Base-by-base conservation (phyloP, 176 grass and related monocot species). In the Bonia amplexicaulis region DNA sequence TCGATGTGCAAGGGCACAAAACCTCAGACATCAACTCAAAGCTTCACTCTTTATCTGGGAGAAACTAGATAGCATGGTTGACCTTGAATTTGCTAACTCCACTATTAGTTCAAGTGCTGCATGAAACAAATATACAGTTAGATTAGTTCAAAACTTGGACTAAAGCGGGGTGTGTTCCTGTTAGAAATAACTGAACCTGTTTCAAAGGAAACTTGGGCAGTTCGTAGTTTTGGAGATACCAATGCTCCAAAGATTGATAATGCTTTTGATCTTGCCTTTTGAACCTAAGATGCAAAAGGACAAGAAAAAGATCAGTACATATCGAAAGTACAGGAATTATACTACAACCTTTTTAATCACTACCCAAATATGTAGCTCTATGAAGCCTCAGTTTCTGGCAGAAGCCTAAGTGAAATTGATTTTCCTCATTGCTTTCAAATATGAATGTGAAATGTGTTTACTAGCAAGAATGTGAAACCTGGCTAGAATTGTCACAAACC, bases 191-290 rank as follows among this genome's bases (percentile, higher is more conserved):
- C 5, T 45, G 23, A 84, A 95, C 96, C 96, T 93, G 87, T 92
- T 79, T 98, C 91, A 64, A 98, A 98, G 74, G 96, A 98, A 87
- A 87, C 71, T 85, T 98, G 96, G 15, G 96, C 59, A 22, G 89
- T 76, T 45, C 88, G 88, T 53, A 98, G 90, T 81, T 95, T 98
- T 55, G 93, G 93, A 63, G 91, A 93, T 35, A 98, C 85, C 80
- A 98, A 54, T 68, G 85, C 85, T 75, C 93, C 96, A 39, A 95
- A 98, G 13, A 93, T 44, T 12, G 93, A 89, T 66, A 93, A 80
- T 73, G 93, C 89, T 89, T 95, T 98, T 75, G 91, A 90, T 85
- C 93, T 95, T 22, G 89, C 93, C 35, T 54, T 90, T 60, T 92
- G 91, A 82, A 92, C 74, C 93, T 98, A 60, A 27, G 20, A 66